A percentile compares a stretch with the other conserved stretches of the same genome.
Evolutionary conservation across 805 yeast species (phyloP).

Genomic region (Wickerhamiella allomyrinae): DNA sequence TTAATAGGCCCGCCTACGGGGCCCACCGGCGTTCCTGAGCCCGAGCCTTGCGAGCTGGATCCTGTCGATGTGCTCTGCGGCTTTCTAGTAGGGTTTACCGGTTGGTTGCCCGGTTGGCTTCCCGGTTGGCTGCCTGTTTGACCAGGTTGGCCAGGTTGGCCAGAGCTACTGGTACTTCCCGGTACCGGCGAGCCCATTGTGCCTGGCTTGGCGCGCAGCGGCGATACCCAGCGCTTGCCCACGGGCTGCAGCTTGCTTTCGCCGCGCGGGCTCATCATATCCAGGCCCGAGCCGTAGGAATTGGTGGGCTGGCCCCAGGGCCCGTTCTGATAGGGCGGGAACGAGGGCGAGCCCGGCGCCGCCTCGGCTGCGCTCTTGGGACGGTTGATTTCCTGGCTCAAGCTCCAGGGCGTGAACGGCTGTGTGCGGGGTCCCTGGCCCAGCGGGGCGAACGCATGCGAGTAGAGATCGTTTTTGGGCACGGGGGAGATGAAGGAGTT

Average conservation of each 20-base stretch:
- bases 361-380: constrained; percentile 19
- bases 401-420: constrained; percentile 18
- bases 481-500: constrained; percentile 5
- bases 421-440: constrained; percentile 10
- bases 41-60: too few species aligned
- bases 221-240: constrained; percentile 2
- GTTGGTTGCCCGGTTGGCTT: too few species aligned
- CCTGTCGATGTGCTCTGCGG: too few species aligned
- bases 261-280: not conserved
- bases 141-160: not conserved
- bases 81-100: too few species aligned
- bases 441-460: constrained; percentile 15
- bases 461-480: constrained; percentile 12
- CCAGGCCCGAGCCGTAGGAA: not conserved
- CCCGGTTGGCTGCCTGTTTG: too few species aligned
- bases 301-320: constrained; percentile 2
- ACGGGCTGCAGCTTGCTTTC: constrained; percentile 1
- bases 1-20: not conserved
- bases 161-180: not conserved
- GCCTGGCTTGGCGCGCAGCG: not conserved
- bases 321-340: not conserved
- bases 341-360: not conserved
- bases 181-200: not conserved
- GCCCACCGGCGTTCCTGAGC: too few species aligned
- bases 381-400: constrained; percentile 16